A percentile compares a stretch with the other conserved stretches of the same genome.
Evolutionary conservation across 495 filamentous ascomycete species (phyloP).

Genomic region (Terfezia boudieri): DNA sequence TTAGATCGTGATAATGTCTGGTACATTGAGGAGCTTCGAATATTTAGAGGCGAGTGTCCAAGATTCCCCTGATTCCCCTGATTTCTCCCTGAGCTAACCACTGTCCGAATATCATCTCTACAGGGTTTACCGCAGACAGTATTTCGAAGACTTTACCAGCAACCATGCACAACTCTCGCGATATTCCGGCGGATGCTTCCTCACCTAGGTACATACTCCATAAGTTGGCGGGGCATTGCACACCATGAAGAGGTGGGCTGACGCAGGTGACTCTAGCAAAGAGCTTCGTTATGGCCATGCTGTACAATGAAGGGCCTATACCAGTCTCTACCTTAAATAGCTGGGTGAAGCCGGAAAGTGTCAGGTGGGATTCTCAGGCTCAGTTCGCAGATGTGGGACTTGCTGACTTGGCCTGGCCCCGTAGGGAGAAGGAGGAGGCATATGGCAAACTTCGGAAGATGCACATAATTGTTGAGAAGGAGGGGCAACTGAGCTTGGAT

Average conservation of each 20-base stretch:
- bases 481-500: conserved; percentile 10
- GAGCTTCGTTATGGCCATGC: conserved; percentile 77
- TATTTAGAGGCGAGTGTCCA: neutral
- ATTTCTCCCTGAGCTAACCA: neutral
- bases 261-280: conserved; percentile 38
- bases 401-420: neutral
- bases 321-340: conserved; percentile 51
- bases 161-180: conserved; percentile 82
- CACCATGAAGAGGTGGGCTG: too few relatives aligned
- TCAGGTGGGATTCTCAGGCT: conserved; percentile 26
- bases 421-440: conserved; percentile 58
- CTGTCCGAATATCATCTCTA: neutral
- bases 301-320: conserved; percentile 64
- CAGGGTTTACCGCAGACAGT: conserved; percentile 67
- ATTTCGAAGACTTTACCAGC: conserved; percentile 74
- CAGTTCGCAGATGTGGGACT: neutral
- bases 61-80: neutral
- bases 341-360: conserved; percentile 58
- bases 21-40: neutral
- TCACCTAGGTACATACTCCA: conserved; percentile 40
- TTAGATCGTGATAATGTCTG: neutral
- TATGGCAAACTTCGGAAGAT: conserved; percentile 58
- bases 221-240: too few relatives aligned
- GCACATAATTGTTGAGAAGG: conserved; percentile 40
- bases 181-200: conserved; percentile 96